These are phyloP conservation scores for Dendrobium catenatum DNA, from an alignment of 106 monocot species.

Conservation along the genomic window DNA sequence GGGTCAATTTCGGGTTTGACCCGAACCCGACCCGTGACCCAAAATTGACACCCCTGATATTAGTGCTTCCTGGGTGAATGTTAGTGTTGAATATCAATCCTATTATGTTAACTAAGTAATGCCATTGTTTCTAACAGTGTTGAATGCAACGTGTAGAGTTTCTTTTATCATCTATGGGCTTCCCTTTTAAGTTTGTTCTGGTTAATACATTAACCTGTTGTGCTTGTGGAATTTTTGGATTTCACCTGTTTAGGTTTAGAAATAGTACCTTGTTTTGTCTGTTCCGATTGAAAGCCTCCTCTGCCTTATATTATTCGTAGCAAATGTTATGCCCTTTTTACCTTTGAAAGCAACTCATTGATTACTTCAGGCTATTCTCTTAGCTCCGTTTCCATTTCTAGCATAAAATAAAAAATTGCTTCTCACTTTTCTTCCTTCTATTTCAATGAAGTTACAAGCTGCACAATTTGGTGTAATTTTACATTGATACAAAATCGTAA, in stretches of 20 bases:
- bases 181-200: not conserved
- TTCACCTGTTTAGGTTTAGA: not conserved
- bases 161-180: not conserved
- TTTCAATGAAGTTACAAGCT: not conserved
- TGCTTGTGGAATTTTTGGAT: not conserved
- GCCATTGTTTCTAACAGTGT: not conserved
- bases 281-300: not conserved
- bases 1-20: too few relatives aligned
- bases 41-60: too few relatives aligned
- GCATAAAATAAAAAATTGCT: not conserved
- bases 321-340: not conserved
- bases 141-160: not conserved
- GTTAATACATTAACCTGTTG: not conserved
- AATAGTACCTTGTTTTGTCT: not conserved
- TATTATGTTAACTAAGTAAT: not conserved
- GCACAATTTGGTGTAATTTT: conserved; percentile 1
- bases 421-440: not conserved
- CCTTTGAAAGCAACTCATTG: not conserved
- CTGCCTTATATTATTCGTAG: not conserved
- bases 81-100: not conserved
- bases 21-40: too few relatives aligned
- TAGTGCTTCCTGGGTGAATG: not conserved
- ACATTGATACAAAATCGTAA: conserved; percentile 10
- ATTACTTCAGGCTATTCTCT: not conserved
- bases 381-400: not conserved